These are phyloP conservation scores for Colletotrichum navitas DNA, from an alignment of 2,329 filamentous ascomycete species.

Conservation along the genomic window DNA sequence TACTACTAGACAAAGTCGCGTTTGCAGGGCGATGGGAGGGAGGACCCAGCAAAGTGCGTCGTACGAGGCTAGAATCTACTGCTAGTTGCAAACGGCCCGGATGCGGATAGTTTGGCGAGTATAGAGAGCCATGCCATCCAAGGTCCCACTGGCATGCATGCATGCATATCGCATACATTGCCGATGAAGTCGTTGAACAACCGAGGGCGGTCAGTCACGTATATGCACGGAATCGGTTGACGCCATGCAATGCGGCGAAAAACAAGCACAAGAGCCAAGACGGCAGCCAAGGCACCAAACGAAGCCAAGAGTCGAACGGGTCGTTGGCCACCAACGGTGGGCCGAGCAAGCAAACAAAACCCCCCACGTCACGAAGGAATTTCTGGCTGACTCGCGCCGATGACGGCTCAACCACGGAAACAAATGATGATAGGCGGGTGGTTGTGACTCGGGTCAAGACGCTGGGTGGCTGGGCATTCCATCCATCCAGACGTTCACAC, in stretches of 20 bases:
- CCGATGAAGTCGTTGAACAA: conserved; percentile 19
- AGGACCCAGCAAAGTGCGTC: conserved; percentile 6
- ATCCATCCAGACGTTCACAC: too few relatives aligned
- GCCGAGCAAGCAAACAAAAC: neutral
- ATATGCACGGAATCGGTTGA: conserved; percentile 9
- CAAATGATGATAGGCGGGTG: conserved; percentile 1
- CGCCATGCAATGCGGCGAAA: conserved; percentile 41
- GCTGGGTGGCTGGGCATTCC: too few relatives aligned
- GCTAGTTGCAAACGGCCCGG: neutral
- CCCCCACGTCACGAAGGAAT: conserved; percentile 32
- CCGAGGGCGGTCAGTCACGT: neutral
- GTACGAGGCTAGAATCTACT: conserved; percentile 7
- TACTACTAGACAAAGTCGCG: neutral
- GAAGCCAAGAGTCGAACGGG: conserved; percentile 27
- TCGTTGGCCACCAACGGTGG: conserved; percentile 14
- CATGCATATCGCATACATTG: neutral
- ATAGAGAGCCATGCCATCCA: too few relatives aligned
- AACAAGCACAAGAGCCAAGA: conserved; percentile 39
- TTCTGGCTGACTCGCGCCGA: conserved; percentile 35
- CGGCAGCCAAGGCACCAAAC: conserved; percentile 37
- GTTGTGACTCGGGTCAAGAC: neutral
- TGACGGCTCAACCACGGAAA: conserved; percentile 3
- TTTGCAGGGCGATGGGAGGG: conserved; percentile 15
- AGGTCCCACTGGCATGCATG: neutral
- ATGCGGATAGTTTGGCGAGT: conserved; percentile 24